These are phyloP conservation scores for Neopestalotiopsis sp. DNA, from an alignment of 2,329 filamentous ascomycete species.

Conservation along the genomic window DNA sequence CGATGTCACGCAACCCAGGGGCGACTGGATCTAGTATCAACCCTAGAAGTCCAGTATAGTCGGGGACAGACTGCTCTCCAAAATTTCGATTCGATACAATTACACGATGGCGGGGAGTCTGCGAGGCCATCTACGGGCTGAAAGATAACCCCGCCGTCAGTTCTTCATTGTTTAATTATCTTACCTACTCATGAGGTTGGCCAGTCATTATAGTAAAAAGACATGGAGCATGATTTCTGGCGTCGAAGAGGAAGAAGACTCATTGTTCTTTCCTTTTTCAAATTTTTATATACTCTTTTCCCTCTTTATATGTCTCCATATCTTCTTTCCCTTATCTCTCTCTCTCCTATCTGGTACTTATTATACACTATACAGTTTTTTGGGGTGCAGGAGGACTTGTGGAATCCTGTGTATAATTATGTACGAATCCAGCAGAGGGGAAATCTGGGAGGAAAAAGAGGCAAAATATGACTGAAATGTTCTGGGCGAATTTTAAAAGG, in stretches of 20 bases:
- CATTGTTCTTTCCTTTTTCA: background rate
- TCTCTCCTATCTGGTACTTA: background rate
- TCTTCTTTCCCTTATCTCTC: background rate
- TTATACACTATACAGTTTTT: background rate
- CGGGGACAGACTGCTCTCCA: background rate
- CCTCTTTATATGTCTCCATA: background rate
- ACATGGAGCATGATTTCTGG: background rate
- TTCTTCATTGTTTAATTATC: background rate
- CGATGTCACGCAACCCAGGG: slow-evolving; percentile 22
- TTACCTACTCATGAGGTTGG: background rate
- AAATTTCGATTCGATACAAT: background rate
- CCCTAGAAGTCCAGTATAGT: background rate
- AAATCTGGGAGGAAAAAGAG: background rate
- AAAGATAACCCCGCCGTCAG: background rate
- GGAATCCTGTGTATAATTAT: background rate
- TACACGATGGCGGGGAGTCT: background rate
- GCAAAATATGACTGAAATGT: slow-evolving; percentile 1
- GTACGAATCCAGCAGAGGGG: background rate
- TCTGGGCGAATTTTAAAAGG: background rate
- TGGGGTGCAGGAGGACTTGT: background rate
- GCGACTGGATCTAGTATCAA: slow-evolving; percentile 33
- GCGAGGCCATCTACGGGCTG: background rate
- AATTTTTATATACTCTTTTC: background rate
- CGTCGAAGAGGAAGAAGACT: background rate
- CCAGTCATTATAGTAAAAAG: background rate